Conservation (phyloP, 2,329 filamentous ascomycete genomes). For the Dactylellina drechsleri region DNA sequence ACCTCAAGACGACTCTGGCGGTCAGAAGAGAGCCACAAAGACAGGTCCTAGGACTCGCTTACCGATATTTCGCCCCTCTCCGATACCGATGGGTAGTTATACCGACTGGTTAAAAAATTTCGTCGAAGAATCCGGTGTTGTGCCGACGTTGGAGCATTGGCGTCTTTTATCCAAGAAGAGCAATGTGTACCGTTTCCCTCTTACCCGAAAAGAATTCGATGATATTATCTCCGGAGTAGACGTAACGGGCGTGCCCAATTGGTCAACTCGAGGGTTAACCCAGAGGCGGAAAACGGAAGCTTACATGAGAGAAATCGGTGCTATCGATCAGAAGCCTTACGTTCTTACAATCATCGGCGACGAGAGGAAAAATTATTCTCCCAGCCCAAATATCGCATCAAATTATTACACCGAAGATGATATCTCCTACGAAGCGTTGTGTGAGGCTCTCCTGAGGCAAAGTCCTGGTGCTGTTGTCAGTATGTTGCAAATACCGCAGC, state of each 20-base stretch:
- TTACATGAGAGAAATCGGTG: not conserved
- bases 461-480: not conserved
- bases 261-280: not conserved
- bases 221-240: constrained; percentile 18
- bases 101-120: constrained; percentile 12
- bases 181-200: constrained; percentile 21
- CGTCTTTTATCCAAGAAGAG: constrained; percentile 27
- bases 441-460: constrained; percentile 17
- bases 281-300: not conserved
- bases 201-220: constrained; percentile 23
- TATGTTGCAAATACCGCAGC: not conserved
- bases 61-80: constrained; percentile 13
- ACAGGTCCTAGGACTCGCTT: too few relatives aligned
- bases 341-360: not conserved
- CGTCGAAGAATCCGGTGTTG: constrained; percentile 19
- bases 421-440: constrained; percentile 27
- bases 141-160: constrained; percentile 24
- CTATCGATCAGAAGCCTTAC: constrained; percentile 14
- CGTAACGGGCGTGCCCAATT: constrained; percentile 7
- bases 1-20: too few relatives aligned
- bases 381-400: not conserved
- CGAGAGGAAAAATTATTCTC: not conserved
- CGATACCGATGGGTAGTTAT: constrained; percentile 3
- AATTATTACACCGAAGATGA: constrained; percentile 3
- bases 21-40: too few relatives aligned